Evolutionary conservation across 441 rosid species (phyloP), one percentile per base, ranked within the genome.

Genomic region (Arabidopsis hybrid): DNA sequence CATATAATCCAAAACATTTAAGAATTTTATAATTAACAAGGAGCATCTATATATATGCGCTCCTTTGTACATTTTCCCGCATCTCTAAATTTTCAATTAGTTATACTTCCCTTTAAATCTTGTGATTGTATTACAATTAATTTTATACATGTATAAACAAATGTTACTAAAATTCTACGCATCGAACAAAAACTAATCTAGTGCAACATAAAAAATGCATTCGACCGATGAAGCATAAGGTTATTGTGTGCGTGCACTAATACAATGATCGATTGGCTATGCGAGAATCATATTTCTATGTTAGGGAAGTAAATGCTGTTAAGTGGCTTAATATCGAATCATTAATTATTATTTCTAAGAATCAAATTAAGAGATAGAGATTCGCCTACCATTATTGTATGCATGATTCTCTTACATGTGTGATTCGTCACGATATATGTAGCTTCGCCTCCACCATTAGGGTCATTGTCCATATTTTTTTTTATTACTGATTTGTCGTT

Each of bases 361-460:
- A 61, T 16, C 62, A 60, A 34, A 58, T 14, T 52, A 43, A 11
- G 57, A 60, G 69, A 43, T 53, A 35, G 50, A 53, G 64, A 75
- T 68, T 75, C 79, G 74, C 35, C 58, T 35, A 43, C 68, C 79
- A 53, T 68, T 68, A 61, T 60, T 43, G 17, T 52, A 45, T 75
- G 59, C 51, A 36, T 75, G 74, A 62, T 68, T 75, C 74, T 75
- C 50, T 34, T 60, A 61, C 34, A 52, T 67, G 36, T 62, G 49
- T 67, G 64, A 60, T 68, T 60, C 69, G 67, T 65, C 60, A 47
- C 71, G 45, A 45, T 45, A n/a, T 45, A 45, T 45, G 65, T 73
- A 39, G 65, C 3, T 58, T 53, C 56, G 51, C 74, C 5, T 58
- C 67, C 56, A 60, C 74, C 74, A 68, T 67, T 42, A 67, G 73